phyloP scores from a whole-genome alignment of 768 basidiomycete species.

The Crepidotus variabilis region DNA sequence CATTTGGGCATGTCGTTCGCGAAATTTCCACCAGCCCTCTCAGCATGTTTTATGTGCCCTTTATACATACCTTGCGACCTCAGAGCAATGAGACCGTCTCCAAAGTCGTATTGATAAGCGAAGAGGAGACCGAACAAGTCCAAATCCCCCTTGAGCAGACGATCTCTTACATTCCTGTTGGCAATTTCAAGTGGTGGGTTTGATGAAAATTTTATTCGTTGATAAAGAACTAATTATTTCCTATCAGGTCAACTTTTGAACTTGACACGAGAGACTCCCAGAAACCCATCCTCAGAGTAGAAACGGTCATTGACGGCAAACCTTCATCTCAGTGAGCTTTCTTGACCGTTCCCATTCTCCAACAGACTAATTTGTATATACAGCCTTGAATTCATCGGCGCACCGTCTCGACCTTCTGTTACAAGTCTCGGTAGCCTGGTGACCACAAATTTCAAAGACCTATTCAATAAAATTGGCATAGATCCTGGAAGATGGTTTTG shows the following conservation, averaged over 20 bases:
- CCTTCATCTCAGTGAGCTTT: slow-evolving; percentile 45
- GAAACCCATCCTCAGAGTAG: slow-evolving; percentile 50
- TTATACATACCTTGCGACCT: slow-evolving; percentile 47
- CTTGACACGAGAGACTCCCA: slow-evolving; percentile 56
- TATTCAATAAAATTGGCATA: slow-evolving; percentile 55
- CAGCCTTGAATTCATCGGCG: slow-evolving; percentile 47
- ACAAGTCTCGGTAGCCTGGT: slow-evolving; percentile 43
- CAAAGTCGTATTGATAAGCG: slow-evolving; percentile 16
- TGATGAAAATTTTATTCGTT: not conserved
- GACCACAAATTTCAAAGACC: slow-evolving; percentile 43
- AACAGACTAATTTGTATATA: not conserved
- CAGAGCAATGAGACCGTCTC: slow-evolving; percentile 41
- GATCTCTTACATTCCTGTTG: slow-evolving; percentile 56
- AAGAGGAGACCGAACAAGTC: slow-evolving; percentile 28
- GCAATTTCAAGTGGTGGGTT: slow-evolving; percentile 64
- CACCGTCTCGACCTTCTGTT: slow-evolving; percentile 39
- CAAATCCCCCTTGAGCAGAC: slow-evolving; percentile 49
- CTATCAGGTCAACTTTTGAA: slow-evolving; percentile 65
- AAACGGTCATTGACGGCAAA: slow-evolving; percentile 59
- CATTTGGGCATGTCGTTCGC: slow-evolving; percentile 35
- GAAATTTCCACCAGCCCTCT: slow-evolving; percentile 72
- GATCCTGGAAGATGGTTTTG: slow-evolving; percentile 57
- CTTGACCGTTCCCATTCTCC: not conserved
- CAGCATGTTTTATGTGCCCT: slow-evolving; percentile 67
- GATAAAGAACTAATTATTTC: not conserved